Base-by-base conservation (phyloP, 2,329 filamentous ascomycete genomes). In the Nemania serpens region DNA sequence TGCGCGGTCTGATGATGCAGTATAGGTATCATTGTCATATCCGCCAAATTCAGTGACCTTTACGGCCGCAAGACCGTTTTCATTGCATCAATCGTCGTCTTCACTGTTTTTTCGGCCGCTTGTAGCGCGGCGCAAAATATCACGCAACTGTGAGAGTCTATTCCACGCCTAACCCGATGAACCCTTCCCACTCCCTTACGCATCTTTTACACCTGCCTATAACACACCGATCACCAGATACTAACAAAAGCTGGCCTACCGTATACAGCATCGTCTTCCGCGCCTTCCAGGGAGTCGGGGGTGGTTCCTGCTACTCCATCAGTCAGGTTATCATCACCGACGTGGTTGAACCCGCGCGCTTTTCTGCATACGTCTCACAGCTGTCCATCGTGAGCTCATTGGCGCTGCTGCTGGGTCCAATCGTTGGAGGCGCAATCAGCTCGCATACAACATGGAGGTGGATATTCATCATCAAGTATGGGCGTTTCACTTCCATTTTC, bases 11-110 rank as follows among this genome's bases (percentile, higher is more conserved):
- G 12, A 42, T 42, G 36, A 42, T n/a, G n/a, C n/a, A n/a, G n/a
- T n/a, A 12, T 33, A 62, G 61, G 39, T 4, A 51, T 61, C 7
- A 48, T 67, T 5, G 56, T 68, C 0, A 62, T 92, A 0, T 91
- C 89, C 66, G 88, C 88, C 46, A 89, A 88, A 68, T 77, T 91
- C 3, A 86, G 81, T 54, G 88, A 90, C 70, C 88, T 91, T 37
- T 90, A 90, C 67, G 88, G 88, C 7, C 82, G 88, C 5, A 90
- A 91, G 69, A 18, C 15, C 1, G 36, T 58, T 5, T 50, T 55
- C 68, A 82, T 68, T 86, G 84, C 64, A 78, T 91, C 3, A 78
- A 15, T 91, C 5, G 86, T 88, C 66, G 81, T 84, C 2, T 90
- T 90, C 68, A 71, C 77, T 20, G 74, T 89, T 54, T 91, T 91